A percentile compares a stretch with the other conserved stretches of the same genome.
Evolutionary conservation across 768 basidiomycete genomes (phyloP).

Genomic region (Fomitopsis serialis): DNA sequence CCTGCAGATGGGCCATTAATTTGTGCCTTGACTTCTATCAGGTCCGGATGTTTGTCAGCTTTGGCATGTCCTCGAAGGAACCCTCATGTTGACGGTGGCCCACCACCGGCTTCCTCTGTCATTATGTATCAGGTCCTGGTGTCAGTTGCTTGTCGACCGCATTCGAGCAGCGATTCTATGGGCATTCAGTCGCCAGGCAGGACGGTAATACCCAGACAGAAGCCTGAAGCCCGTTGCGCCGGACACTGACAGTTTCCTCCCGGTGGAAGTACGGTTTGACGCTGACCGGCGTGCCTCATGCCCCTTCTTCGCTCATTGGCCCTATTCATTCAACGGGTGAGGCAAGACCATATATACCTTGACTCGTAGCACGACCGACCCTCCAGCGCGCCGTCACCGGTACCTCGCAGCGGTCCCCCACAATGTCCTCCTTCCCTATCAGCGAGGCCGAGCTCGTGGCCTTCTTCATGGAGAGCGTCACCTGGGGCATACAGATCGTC

Average conservation of each 20-base stretch:
- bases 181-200: no score
- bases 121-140: background rate
- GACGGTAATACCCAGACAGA: background rate
- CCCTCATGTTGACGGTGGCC: no score
- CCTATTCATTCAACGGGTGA: background rate
- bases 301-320: background rate
- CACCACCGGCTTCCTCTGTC: no score
- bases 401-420: background rate
- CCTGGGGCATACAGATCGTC: background rate
- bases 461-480: constrained; percentile 1
- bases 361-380: background rate
- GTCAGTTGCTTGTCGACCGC: background rate
- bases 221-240: background rate
- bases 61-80: background rate
- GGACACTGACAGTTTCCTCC: background rate
- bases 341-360: background rate
- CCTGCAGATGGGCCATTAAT: background rate
- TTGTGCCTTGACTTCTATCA: background rate
- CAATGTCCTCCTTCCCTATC: background rate
- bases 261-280: background rate
- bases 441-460: background rate
- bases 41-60: background rate
- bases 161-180: background rate
- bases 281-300: background rate
- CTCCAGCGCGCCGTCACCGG: background rate